Evolutionary conservation across 768 basidiomycete species (phyloP), one percentile per base, ranked within the genome.

Genomic region (Lactifluus echinatus): DNA sequence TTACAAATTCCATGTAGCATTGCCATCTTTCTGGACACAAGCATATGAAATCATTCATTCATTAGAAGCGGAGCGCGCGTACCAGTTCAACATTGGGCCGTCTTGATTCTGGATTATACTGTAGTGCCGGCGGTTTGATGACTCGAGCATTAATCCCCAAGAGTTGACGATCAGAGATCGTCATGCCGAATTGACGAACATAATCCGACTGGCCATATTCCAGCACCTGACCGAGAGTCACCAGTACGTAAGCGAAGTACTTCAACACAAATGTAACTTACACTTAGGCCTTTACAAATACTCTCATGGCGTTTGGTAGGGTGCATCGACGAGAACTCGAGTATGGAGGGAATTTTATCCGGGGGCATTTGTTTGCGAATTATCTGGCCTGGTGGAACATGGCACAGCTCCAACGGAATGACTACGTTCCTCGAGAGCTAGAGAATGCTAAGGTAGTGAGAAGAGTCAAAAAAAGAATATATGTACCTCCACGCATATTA

Each of bases 1-100:
- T 46, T 50, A 82, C 89, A 90, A 86, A 54, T 90, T 91, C 89
- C 89, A 91, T 0, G 79, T 68, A 4, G 89, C 88, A 48, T 87
- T 79, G 5, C 67, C 70, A 0, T 85, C 85, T 28, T 67, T 67
- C 84, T 87, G 60, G 26, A 47, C 1, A 44, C n/a, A 50, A 21
- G 49, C n/a, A 43, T 12, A 15, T 26, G 17, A 10, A 43, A 1
- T 23, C 17, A 34, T 26, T 29, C 4, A 53, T 15, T 24, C 42
- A 60, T 23, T 26, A 19, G 8, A 53, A 28, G 43, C 10, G 29
- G 55, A 29, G 24, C 23, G 53, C 4, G 70, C 82, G 61, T 63
- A 85, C 85, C 10, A 40, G 39, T 40, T 19, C 3, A 14, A 87
- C 79, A 4, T 76, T 82, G 3, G 72, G 70, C 60, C 82, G 79